These are phyloP conservation scores for Lasiodiplodia citricola DNA, from an alignment of 2,329 filamentous ascomycete genomes.

Conservation along the genomic window DNA sequence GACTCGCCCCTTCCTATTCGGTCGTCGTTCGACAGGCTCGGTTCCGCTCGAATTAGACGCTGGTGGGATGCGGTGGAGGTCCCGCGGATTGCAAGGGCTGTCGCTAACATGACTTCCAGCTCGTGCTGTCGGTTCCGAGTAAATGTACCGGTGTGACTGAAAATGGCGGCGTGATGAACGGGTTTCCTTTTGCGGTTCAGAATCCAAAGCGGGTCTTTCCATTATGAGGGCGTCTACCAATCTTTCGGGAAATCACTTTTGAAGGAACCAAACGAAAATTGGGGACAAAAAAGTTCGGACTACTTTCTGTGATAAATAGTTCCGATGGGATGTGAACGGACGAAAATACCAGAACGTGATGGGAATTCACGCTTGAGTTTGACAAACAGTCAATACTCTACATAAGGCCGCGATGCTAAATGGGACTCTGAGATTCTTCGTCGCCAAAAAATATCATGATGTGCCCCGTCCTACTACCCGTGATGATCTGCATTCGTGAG, in stretches of 20 bases:
- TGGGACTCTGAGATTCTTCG: slow-evolving; percentile 4
- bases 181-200: slow-evolving; percentile 23
- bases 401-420: slow-evolving; percentile 7
- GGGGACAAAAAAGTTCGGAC: slow-evolving; percentile 14
- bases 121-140: slow-evolving; percentile 25
- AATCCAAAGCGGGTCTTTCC: slow-evolving; percentile 26
- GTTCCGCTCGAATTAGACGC: not conserved
- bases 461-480: not conserved
- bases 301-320: slow-evolving; percentile 13
- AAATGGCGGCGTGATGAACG: slow-evolving; percentile 25
- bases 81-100: not conserved
- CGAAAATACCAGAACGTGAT: slow-evolving; percentile 23
- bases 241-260: slow-evolving; percentile 3
- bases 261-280: slow-evolving; percentile 16
- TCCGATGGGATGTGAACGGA: slow-evolving; percentile 16
- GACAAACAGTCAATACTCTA: slow-evolving; percentile 2
- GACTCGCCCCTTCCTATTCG: not conserved
- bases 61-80: not conserved
- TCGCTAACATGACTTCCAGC: slow-evolving; percentile 1
- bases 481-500: not conserved
- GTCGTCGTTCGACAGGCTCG: not conserved
- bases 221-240: slow-evolving; percentile 20
- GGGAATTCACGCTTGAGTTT: slow-evolving; percentile 20
- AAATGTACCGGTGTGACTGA: slow-evolving; percentile 22
- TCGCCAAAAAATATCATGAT: not conserved